Evolutionary conservation across 345 rosid species (phyloP), one percentile per base, ranked within the genome.

Genomic region (Eucalyptus leucophloia): DNA sequence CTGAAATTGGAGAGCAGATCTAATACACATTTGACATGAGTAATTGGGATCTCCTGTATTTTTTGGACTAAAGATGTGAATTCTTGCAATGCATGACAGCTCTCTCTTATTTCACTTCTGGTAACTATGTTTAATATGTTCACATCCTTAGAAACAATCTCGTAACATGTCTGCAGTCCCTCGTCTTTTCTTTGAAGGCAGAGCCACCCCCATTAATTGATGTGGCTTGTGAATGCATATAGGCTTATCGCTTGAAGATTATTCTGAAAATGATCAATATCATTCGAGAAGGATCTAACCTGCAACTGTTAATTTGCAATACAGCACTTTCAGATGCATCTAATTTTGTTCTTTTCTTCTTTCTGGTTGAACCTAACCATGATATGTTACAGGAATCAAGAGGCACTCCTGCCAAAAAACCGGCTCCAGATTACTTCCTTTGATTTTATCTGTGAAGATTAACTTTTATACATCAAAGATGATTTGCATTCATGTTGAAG

Each of bases 391-490:
- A 98, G 99, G 99, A 98, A 88, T 95, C 98, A 32, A 95, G 99
- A 93, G 99, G 98, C 40, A 88, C 99, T 49, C 99, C 98, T 8
- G 94, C 98, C 42, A 98, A 92, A 91, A 98, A 95, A 89, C 98
- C 99, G 6, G 97, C 98, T 44, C 99, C 99, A 32, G 99, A 98
- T 93, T 98, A 98, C 94, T 98, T 98, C 93, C 93, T 98, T 50
- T 98, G 93, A 95, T 69, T 49, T 54, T 67, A 23, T 9, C 17
- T 34, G 83, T 40, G 83, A 88, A 80, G 90, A 86, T 89, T 37
- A 23, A 47, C 87, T 86, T 88, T 88, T 40, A 49, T 67, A 50
- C 77, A 77, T 77, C 83, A 44, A 21, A 77, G 83, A 40, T 77
- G 30, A 77, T 77, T 77, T 77, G 83, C 83, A 77, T 77, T 77